Conservation (phyloP, 108 stramenopile genomes). For the Cylindrotheca closterium region DNA sequence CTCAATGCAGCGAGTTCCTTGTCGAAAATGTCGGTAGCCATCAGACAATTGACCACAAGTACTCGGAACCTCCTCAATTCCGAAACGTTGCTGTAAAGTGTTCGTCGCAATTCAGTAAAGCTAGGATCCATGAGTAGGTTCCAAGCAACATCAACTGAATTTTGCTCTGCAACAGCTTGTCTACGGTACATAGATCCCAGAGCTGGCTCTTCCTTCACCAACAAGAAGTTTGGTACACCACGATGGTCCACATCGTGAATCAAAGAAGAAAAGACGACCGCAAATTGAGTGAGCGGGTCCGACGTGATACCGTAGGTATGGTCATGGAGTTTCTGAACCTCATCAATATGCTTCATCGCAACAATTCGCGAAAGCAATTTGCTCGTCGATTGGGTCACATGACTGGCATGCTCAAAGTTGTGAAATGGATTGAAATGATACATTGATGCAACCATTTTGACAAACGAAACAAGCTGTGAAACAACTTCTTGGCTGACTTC, state of each 20-base stretch:
- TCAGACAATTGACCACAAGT: conserved; percentile 47
- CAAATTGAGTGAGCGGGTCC: conserved; percentile 46
- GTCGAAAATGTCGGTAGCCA: conserved; percentile 65
- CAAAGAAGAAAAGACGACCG: conserved; percentile 41
- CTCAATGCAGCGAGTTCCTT: conserved; percentile 32
- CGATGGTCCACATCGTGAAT: conserved; percentile 58
- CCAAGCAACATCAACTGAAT: conserved; percentile 58
- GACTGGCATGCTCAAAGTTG: conserved; percentile 25
- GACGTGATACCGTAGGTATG: conserved; percentile 37
- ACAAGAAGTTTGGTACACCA: conserved; percentile 47
- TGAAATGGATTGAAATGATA: conserved; percentile 45
- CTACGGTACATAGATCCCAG: conserved; percentile 44
- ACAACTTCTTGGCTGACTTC: conserved; percentile 7
- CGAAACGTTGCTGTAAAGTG: conserved; percentile 37
- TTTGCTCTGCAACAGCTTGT: conserved; percentile 54
- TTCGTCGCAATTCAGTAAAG: conserved; percentile 33
- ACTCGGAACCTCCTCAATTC: conserved; percentile 51
- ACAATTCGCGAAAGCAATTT: conserved; percentile 21
- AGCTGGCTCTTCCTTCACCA: conserved; percentile 53
- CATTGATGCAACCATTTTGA: conserved; percentile 29
- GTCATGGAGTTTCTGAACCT: conserved; percentile 6
- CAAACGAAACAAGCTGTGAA: conserved; percentile 28
- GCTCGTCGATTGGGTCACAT: conserved; percentile 15
- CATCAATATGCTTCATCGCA: not conserved
- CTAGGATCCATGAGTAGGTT: conserved; percentile 41